A percentile compares a stretch with the other conserved stretches of the same genome.
Conservation (phyloP, 75 land plant genomes). For the Cupressus sempervirens region DNA sequence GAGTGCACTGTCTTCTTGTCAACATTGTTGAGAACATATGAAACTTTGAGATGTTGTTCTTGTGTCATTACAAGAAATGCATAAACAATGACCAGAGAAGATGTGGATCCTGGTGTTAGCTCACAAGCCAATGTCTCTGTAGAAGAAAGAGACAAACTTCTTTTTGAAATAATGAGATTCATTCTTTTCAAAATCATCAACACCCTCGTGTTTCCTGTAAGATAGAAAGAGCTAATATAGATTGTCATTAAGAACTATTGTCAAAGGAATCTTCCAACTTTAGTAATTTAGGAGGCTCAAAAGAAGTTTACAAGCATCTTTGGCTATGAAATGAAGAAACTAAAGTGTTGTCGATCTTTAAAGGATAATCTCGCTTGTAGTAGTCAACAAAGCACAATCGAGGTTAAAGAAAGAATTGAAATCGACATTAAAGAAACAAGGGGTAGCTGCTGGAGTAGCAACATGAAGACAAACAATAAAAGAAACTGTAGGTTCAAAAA, state of each 20-base stretch:
- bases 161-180: slow-evolving; percentile 79
- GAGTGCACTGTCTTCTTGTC: too few species aligned
- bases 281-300: slow-evolving; percentile 65
- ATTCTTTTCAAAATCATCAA: slow-evolving; percentile 4
- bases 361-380: slow-evolving; percentile 21
- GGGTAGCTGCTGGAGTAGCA: too few species aligned
- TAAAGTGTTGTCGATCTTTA: slow-evolving; percentile 55
- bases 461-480: too few species aligned
- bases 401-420: too few species aligned
- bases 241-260: slow-evolving; percentile 68
- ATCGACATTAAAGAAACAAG: too few species aligned
- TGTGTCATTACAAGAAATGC: too few species aligned
- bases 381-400: slow-evolving; percentile 66
- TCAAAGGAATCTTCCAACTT: slow-evolving; percentile 48
- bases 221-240: slow-evolving; percentile 73
- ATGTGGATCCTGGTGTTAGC: background rate
- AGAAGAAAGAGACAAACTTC: slow-evolving; percentile 61
- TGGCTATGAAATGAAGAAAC: slow-evolving; percentile 84
- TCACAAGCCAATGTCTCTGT: background rate
- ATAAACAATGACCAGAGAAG: slow-evolving; percentile 6
- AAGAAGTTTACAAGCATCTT: slow-evolving; percentile 58
- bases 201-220: slow-evolving; percentile 68
- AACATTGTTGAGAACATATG: too few species aligned
- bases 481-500: too few species aligned
- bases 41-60: too few species aligned